Evolutionary conservation across 2,329 filamentous ascomycete species (phyloP).

Genomic region (Metarhizium rileyi): DNA sequence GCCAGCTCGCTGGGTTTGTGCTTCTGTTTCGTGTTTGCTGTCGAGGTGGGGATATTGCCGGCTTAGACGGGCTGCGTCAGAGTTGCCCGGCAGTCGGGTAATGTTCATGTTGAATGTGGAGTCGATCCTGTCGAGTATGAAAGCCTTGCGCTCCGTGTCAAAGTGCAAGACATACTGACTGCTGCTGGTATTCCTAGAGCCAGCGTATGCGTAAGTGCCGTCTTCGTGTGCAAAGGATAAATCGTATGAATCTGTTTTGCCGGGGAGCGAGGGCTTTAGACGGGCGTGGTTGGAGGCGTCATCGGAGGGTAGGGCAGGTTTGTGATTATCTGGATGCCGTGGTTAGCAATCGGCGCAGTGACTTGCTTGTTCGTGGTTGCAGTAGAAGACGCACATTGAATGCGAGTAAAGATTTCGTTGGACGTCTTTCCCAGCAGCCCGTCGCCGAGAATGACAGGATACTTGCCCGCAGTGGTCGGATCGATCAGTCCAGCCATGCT

Average conservation of each 20-base stretch:
- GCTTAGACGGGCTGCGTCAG: constrained; percentile 52
- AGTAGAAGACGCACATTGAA: constrained; percentile 40
- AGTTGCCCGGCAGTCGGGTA: constrained; percentile 55
- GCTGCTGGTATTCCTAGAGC: constrained; percentile 45
- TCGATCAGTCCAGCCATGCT: constrained; percentile 38
- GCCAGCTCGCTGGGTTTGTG: constrained; percentile 13
- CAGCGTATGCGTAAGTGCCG: constrained; percentile 50
- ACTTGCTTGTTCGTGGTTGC: constrained; percentile 37
- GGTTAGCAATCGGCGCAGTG: not conserved
- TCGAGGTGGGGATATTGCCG: constrained; percentile 59
- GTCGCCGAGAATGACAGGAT: constrained; percentile 55
- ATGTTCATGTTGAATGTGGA: constrained; percentile 86
- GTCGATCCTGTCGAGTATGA: constrained; percentile 72
- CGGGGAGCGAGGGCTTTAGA: constrained; percentile 39
- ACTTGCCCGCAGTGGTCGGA: constrained; percentile 50
- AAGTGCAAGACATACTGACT: constrained; percentile 63
- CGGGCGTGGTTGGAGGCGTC: constrained; percentile 38
- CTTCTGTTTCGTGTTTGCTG: constrained; percentile 16
- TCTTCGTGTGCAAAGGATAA: constrained; percentile 44
- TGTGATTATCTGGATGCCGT: constrained; percentile 46
- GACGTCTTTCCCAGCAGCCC: constrained; percentile 45
- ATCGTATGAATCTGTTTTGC: constrained; percentile 44
- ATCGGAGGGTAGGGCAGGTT: constrained; percentile 41
- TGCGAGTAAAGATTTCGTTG: constrained; percentile 49
- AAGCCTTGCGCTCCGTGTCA: constrained; percentile 62